phyloP scores from a whole-genome alignment of 2,329 filamentous ascomycete genomes.

The Fusarium oxysporum region DNA sequence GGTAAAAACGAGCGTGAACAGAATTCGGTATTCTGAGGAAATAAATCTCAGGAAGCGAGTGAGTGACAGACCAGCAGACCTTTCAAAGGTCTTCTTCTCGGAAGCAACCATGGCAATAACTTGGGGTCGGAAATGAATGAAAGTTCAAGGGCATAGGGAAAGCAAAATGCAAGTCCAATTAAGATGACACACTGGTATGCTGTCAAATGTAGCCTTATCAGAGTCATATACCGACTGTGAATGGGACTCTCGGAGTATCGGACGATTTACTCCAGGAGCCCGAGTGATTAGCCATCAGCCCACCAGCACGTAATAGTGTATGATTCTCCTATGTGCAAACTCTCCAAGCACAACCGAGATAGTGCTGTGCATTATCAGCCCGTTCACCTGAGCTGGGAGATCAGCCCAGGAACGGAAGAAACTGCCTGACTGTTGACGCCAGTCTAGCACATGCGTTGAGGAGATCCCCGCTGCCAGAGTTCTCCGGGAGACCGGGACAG shows the following conservation, averaged over 20 bases:
- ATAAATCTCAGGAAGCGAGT: slow-evolving; percentile 38
- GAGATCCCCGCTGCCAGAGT: background rate
- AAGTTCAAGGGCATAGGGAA: background rate
- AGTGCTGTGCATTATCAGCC: slow-evolving; percentile 4
- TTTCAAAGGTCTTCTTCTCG: background rate
- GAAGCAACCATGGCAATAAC: slow-evolving; percentile 2
- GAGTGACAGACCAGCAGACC: slow-evolving; percentile 24
- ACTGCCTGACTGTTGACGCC: background rate
- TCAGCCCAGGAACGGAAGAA: background rate
- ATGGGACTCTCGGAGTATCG: background rate
- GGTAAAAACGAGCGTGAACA: slow-evolving; percentile 62
- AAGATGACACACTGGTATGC: background rate
- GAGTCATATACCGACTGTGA: slow-evolving; percentile 14
- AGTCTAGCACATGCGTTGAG: background rate
- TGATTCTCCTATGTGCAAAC: background rate
- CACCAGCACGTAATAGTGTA: slow-evolving; percentile 7
- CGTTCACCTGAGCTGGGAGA: slow-evolving; percentile 1
- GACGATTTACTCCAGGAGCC: background rate
- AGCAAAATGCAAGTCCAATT: background rate
- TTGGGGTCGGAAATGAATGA: slow-evolving; percentile 11
- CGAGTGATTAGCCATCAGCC: slow-evolving; percentile 1
- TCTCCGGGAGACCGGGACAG: background rate
- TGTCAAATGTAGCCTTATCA: background rate
- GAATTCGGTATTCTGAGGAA: slow-evolving; percentile 56
- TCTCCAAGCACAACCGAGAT: background rate